Evolutionary conservation across 495 filamentous ascomycete species (phyloP).

Genomic region (Cenococcum geophilum): DNA sequence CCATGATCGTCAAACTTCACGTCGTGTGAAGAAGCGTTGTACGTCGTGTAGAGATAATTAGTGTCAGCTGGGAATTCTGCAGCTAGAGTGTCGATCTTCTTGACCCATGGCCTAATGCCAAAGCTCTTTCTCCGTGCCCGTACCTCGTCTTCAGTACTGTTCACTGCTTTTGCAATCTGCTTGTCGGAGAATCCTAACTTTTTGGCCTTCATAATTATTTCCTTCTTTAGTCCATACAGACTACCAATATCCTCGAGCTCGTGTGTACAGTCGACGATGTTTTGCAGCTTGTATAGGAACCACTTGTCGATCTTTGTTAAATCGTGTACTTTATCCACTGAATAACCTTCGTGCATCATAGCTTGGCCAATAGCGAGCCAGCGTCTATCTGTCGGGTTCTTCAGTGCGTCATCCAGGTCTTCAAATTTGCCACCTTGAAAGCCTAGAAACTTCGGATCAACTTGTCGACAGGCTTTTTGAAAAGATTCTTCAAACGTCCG

Average conservation of each 20-base stretch:
- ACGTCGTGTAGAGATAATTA: slow-evolving; percentile 94
- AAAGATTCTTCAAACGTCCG: slow-evolving; percentile 98
- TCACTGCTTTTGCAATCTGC: slow-evolving; percentile 85
- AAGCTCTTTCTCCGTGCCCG: slow-evolving; percentile 79
- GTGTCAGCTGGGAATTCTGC: slow-evolving; percentile 97
- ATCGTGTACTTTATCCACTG: slow-evolving; percentile 83
- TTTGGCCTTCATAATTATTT: slow-evolving; percentile 83
- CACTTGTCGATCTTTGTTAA: slow-evolving; percentile 93
- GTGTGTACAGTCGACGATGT: slow-evolving; percentile 82
- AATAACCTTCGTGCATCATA: slow-evolving; percentile 93
- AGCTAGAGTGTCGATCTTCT: slow-evolving; percentile 96
- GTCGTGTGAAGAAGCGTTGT: slow-evolving; percentile 94
- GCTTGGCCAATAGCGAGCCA: slow-evolving; percentile 98
- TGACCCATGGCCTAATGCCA: slow-evolving; percentile 82
- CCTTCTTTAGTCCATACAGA: slow-evolving; percentile 77
- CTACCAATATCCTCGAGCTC: slow-evolving; percentile 85
- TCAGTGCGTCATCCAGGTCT: slow-evolving; percentile 79
- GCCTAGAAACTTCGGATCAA: slow-evolving; percentile 83
- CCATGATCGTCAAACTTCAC: slow-evolving; percentile 93
- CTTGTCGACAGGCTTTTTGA: slow-evolving; percentile 95
- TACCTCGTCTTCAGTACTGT: slow-evolving; percentile 81
- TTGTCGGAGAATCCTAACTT: slow-evolving; percentile 96
- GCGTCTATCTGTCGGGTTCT: slow-evolving; percentile 87
- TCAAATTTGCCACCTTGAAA: slow-evolving; percentile 96
- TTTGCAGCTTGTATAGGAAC: slow-evolving; percentile 97